Conservation (phyloP, 2,329 filamentous ascomycete genomes). For the Dactylellina haptotyla region DNA sequence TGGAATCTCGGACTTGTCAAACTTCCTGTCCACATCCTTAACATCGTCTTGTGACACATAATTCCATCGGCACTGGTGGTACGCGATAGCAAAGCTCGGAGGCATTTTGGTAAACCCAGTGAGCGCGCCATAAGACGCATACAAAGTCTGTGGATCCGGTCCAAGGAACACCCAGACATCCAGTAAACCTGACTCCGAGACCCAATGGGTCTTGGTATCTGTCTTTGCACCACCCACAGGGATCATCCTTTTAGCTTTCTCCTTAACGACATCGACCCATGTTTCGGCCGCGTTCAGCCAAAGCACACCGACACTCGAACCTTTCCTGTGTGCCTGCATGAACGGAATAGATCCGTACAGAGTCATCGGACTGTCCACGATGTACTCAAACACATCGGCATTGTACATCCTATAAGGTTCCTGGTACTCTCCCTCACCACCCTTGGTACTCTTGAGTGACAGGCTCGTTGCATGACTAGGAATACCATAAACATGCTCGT, state of each 20-base stretch:
- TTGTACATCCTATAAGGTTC: conserved; percentile 97
- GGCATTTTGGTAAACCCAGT: conserved; percentile 92
- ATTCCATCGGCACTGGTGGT: conserved; percentile 99
- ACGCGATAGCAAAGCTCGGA: conserved; percentile 89
- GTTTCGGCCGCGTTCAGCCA: conserved; percentile 98
- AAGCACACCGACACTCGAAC: conserved; percentile 92
- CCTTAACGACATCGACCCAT: conserved; percentile 93
- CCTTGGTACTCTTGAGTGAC: conserved; percentile 88
- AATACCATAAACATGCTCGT: conserved; percentile 92
- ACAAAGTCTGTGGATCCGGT: conserved; percentile 82
- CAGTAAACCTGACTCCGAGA: conserved; percentile 87
- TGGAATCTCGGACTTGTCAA: conserved; percentile 93
- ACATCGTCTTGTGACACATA: conserved; percentile 98
- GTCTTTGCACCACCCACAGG: conserved; percentile 75
- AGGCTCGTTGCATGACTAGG: conserved; percentile 90
- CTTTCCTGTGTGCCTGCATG: conserved; percentile 95
- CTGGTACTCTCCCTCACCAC: conserved; percentile 82
- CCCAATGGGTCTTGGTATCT: conserved; percentile 89
- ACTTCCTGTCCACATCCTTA: conserved; percentile 93
- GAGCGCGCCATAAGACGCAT: conserved; percentile 83
- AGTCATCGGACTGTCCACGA: conserved; percentile 97
- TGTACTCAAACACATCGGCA: conserved; percentile 96
- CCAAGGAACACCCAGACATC: conserved; percentile 96
- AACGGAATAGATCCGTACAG: conserved; percentile 97
- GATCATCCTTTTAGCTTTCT: conserved; percentile 77